Conservation (phyloP, 2,329 filamentous ascomycete species). For the Arthrobotrys iridis region DNA sequence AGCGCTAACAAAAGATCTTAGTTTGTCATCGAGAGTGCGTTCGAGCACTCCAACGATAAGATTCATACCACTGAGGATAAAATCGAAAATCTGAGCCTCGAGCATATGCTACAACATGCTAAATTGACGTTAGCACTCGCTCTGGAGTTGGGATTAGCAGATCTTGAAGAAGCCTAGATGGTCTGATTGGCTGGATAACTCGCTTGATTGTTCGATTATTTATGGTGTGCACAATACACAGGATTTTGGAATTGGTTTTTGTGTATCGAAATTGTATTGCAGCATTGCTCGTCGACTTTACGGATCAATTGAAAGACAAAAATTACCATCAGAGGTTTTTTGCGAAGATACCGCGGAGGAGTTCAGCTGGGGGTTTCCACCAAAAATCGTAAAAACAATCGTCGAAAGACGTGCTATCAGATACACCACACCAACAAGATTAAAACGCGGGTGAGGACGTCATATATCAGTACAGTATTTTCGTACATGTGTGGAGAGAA, state of each 20-base stretch:
- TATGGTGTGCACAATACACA: too few relatives aligned
- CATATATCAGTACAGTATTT: conserved; percentile 23
- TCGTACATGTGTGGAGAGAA: conserved; percentile 5
- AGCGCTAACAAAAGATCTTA: conserved; percentile 65
- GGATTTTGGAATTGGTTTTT: too few relatives aligned
- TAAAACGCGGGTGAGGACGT: neutral
- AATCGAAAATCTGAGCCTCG: conserved; percentile 78
- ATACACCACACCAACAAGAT: conserved; percentile 14
- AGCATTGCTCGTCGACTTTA: neutral
- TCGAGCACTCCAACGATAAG: conserved; percentile 72
- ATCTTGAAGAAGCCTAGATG: conserved; percentile 66
- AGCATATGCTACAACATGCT: conserved; percentile 92
- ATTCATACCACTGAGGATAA: conserved; percentile 77
- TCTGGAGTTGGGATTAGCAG: conserved; percentile 82
- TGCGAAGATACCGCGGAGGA: neutral
- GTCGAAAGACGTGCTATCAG: neutral
- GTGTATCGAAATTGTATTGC: neutral
- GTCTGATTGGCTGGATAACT: too few relatives aligned
- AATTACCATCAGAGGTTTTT: neutral
- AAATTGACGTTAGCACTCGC: conserved; percentile 83
- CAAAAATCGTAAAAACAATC: neutral
- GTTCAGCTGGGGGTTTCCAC: too few relatives aligned
- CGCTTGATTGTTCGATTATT: too few relatives aligned
- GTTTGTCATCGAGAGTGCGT: conserved; percentile 79
- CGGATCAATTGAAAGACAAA: neutral